phyloP scores from a whole-genome alignment of 163 green algal species.

The Prototheca wickerhamii region DNA sequence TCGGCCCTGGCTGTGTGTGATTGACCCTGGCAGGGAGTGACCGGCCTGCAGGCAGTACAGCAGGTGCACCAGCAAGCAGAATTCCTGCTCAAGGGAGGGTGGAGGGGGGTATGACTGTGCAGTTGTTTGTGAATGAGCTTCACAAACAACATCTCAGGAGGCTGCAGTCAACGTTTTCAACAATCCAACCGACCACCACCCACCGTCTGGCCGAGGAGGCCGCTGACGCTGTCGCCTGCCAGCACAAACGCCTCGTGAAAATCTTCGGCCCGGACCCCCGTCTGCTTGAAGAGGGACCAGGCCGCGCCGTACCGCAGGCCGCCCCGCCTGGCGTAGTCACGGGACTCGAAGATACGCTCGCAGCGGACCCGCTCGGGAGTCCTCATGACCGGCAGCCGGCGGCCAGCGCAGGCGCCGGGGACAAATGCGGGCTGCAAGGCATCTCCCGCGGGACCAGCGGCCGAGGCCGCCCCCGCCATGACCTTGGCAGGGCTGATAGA shows the following conservation, averaged over 20 bases:
- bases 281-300: not conserved
- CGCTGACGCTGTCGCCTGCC: not conserved
- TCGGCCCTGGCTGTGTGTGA: constrained; percentile 4
- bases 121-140: no score
- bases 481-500: not conserved
- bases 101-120: not conserved
- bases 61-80: constrained; percentile 27
- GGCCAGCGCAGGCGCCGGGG: no score
- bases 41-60: constrained; percentile 13
- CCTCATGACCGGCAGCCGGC: not conserved
- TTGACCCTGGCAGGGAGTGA: not conserved
- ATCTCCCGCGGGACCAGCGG: not conserved
- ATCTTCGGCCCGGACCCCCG: not conserved
- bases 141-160: no score
- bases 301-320: not conserved
- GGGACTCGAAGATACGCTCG: not conserved
- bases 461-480: not conserved
- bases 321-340: not conserved
- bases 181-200: not conserved
- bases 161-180: no score
- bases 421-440: not conserved
- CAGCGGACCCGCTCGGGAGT: not conserved
- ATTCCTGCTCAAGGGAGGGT: not conserved
- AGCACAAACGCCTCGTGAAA: not conserved
- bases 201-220: not conserved